Conservation (phyloP, 768 basidiomycete species). For the Lactarius quietus region DNA sequence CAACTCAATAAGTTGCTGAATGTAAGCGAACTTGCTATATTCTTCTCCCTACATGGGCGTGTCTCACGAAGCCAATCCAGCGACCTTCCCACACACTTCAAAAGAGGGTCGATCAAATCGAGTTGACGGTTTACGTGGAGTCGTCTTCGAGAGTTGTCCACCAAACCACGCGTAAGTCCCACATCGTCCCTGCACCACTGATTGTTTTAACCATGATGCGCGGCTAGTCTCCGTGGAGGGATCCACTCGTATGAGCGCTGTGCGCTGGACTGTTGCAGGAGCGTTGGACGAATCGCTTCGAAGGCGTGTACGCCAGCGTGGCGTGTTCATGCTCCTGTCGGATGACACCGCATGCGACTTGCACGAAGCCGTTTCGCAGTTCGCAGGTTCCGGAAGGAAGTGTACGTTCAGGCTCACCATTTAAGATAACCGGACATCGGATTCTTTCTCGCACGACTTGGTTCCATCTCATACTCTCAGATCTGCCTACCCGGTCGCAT, state of each 20-base stretch:
- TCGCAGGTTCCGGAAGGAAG: not conserved
- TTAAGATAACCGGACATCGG: not conserved
- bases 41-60: not conserved
- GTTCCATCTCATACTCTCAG: not conserved
- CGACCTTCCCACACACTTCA: constrained; percentile 1
- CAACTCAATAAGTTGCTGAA: constrained; percentile 9
- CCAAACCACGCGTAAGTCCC: constrained; percentile 1
- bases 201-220: not conserved
- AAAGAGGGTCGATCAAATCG: not conserved
- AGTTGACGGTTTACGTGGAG: constrained; percentile 7
- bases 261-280: constrained; percentile 15
- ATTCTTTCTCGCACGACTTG: not conserved
- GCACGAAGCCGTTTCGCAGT: not conserved
- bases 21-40: not conserved
- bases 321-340: not conserved
- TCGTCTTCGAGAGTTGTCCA: not conserved
- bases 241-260: constrained; percentile 8
- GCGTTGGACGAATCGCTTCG: not conserved
- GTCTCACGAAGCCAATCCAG: not conserved
- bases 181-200: too few species aligned
- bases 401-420: constrained; percentile 4
- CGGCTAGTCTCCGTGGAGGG: constrained; percentile 5
- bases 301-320: not conserved
- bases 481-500: not conserved
- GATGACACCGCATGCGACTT: not conserved